Conservation (phyloP, 345 rosid genomes). For the Zanthoxylum bungeanum region DNA sequence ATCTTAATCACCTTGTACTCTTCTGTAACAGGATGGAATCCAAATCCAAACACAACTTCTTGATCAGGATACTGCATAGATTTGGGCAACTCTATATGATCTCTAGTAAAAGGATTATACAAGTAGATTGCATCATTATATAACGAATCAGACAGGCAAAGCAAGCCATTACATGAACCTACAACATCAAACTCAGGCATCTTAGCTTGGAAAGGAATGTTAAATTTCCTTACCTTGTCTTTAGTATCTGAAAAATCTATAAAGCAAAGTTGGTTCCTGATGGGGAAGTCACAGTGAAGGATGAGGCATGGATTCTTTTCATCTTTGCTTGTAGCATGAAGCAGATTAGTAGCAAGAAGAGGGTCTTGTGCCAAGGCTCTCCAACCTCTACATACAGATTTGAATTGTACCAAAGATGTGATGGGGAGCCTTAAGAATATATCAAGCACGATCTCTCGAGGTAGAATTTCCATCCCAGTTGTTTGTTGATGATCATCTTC, state of each 20-base stretch:
- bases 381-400: slow-evolving; percentile 54
- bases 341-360: slow-evolving; percentile 24
- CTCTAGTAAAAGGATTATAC: slow-evolving; percentile 59
- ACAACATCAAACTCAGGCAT: slow-evolving; percentile 50
- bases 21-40: slow-evolving; percentile 42
- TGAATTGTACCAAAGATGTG: slow-evolving; percentile 49
- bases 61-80: slow-evolving; percentile 34
- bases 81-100: slow-evolving; percentile 39
- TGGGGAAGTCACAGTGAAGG: slow-evolving; percentile 55
- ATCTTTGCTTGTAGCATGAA: slow-evolving; percentile 15
- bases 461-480: slow-evolving; percentile 46
- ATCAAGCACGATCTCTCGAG: slow-evolving; percentile 52
- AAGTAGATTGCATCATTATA: slow-evolving; percentile 37
- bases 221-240: slow-evolving; percentile 39
- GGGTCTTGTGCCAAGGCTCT: slow-evolving; percentile 39
- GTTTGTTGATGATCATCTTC: slow-evolving; percentile 15
- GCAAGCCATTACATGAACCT: slow-evolving; percentile 63
- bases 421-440: slow-evolving; percentile 64
- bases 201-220: slow-evolving; percentile 29
- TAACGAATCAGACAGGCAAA: slow-evolving; percentile 49
- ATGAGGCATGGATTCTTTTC: slow-evolving; percentile 45
- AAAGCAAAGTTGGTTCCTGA: slow-evolving; percentile 51
- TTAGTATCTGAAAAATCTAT: slow-evolving; percentile 34
- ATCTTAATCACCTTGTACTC: slow-evolving; percentile 65
- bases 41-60: slow-evolving; percentile 60